Evolutionary conservation across 225 moss, liverwort and hornwort genomes (phyloP), one percentile per base, ranked within the genome.

Genomic region (Neckera pumila): DNA sequence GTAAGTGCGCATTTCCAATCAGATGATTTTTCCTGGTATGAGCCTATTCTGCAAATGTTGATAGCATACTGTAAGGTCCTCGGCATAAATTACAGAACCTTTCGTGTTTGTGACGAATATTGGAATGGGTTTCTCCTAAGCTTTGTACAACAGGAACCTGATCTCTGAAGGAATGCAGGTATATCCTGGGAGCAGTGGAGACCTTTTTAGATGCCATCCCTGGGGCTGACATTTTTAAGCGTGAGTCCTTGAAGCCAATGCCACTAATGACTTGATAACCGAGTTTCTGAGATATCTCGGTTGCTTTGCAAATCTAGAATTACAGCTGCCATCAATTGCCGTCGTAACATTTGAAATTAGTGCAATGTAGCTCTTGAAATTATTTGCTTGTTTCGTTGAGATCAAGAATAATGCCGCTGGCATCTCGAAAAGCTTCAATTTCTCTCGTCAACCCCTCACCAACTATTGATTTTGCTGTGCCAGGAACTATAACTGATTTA

Each of bases 161-260:
- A 81, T 83, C 34, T 80, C 47, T 91, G 77, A 83, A 91, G 45
- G 82, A 71, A 83, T 82, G 86, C 91, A 98, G 98, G 90, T 98
- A 98, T 87, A 93, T 96, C 65, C 90, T 98, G 54, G 98, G 98
- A 91, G 98, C 98, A 64, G 97, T 98, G 81, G 98, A 98, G 87
- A 98, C 98, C 58, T 98, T 98, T 91, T 82, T 98, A 64, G 97
- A 95, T 91, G 98, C 98, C 81, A 93, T 98, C 76, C 98, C 98
- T 26, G 94, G 91, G 88, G 98, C 98, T 76, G 97, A 96, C 77
- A 86, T 98, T 91, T 98, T 98, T 85, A 93, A 96, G 92, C 89
- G 98, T 96, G 92, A 94, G 96, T 87, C 25, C 47, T 86, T 71
- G 33, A 89, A 76, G 66, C 34, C 59, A 71, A 72, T 85, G 61